phyloP scores from a whole-genome alignment of 441 rosid genomes.

The Populus hybrid region DNA sequence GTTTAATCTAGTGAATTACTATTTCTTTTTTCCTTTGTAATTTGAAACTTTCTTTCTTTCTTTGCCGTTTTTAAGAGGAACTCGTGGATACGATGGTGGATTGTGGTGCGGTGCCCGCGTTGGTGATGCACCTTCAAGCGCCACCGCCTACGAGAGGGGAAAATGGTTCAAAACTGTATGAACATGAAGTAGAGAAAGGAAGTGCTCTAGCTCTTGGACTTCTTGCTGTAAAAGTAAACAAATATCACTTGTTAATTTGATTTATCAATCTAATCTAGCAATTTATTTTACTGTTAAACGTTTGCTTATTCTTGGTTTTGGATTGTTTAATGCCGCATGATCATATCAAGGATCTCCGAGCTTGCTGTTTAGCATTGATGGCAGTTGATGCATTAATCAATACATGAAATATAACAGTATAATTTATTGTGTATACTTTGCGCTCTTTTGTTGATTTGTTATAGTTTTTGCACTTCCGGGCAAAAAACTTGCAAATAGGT shows the following conservation, averaged over 20 bases:
- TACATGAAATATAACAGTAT: background rate
- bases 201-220: constrained; percentile 51
- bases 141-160: constrained; percentile 53
- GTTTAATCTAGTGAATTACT: background rate
- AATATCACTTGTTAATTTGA: background rate
- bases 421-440: background rate
- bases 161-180: constrained; percentile 44
- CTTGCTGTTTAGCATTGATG: no score
- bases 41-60: constrained; percentile 1
- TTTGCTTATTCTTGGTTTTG: background rate
- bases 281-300: background rate
- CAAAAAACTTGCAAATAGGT: background rate
- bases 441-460: background rate
- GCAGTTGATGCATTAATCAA: no score
- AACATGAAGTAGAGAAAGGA: constrained; percentile 92
- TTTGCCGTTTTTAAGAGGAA: constrained; percentile 54
- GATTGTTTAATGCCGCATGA: background rate
- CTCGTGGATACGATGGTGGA: constrained; percentile 82
- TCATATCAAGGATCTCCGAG: no score
- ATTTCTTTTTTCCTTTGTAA: background rate
- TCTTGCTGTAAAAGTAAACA: constrained; percentile 50
- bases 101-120: constrained; percentile 81
- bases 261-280: background rate
- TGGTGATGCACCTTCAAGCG: constrained; percentile 76
- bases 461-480: background rate